A percentile compares a stretch with the other conserved stretches of the same genome.
These are phyloP conservation scores for Nephelium lappaceum DNA, from an alignment of 345 rosid genomes.

Conservation along the genomic window DNA sequence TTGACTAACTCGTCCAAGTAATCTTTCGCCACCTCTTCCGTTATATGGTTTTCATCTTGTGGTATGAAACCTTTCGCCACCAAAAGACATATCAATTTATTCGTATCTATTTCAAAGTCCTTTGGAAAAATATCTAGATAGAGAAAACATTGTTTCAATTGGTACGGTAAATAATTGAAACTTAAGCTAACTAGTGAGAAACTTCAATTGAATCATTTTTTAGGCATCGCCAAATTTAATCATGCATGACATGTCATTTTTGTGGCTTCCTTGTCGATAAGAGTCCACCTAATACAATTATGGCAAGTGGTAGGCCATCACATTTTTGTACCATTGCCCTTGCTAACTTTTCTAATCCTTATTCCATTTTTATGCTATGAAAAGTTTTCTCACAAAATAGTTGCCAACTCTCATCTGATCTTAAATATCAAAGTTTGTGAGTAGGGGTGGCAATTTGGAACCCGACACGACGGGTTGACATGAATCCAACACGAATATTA, in stretches of 20 bases:
- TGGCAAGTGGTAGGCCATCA: constrained; percentile 27
- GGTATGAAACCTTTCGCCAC: constrained; percentile 30
- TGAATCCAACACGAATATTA: too few species aligned
- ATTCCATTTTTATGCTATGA: neutral
- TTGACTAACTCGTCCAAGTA: neutral
- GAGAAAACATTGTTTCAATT: constrained; percentile 34
- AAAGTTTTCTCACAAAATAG: constrained; percentile 2
- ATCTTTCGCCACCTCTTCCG: constrained; percentile 31
- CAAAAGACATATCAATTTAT: constrained; percentile 28
- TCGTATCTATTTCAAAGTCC: constrained; percentile 16
- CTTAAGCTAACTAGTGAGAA: constrained; percentile 32
- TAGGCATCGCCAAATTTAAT: too few species aligned
- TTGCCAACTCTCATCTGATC: neutral
- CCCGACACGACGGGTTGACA: too few species aligned
- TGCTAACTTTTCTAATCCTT: neutral
- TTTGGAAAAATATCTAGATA: constrained; percentile 30
- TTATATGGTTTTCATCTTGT: constrained; percentile 12
- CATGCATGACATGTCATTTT: too few species aligned
- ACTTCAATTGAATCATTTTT: constrained; percentile 17
- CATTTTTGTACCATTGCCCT: constrained; percentile 20
- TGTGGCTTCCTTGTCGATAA: neutral
- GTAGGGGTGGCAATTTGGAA: too few species aligned
- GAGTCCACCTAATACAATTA: constrained; percentile 18
- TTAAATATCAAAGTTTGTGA: neutral
- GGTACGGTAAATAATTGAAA: constrained; percentile 27